Percentiles rank a stretch among this genome's conserved stretches.
phyloP scores from a whole-genome alignment of 768 basidiomycete species.

The Termitomyces sp. region DNA sequence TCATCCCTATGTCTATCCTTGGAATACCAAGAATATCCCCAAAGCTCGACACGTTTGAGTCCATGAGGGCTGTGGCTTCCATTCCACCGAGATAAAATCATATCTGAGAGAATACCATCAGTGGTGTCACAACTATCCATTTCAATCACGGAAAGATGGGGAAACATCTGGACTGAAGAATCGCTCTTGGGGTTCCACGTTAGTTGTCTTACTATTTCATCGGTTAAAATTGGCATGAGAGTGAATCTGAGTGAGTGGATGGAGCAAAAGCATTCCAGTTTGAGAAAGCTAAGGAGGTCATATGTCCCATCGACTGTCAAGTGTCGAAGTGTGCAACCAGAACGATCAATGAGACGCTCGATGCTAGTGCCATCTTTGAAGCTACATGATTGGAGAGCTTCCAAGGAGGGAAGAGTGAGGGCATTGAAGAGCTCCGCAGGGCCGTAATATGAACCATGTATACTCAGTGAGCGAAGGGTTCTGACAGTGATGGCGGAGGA shows the following conservation, averaged over 20 bases:
- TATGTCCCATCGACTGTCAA: background rate
- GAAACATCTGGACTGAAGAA: background rate
- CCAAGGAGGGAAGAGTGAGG: background rate
- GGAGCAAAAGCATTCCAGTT: background rate
- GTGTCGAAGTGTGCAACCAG: background rate
- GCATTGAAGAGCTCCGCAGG: background rate
- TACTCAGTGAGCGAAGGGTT: background rate
- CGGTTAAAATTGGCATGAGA: background rate
- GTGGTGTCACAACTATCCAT: background rate
- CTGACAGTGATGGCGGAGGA: background rate
- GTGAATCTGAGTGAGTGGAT: background rate
- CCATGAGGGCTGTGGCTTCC: background rate
- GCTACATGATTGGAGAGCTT: background rate
- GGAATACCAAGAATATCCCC: no score
- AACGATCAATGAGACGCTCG: background rate
- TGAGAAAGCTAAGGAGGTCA: background rate
- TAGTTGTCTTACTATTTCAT: background rate
- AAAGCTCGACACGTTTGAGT: background rate
- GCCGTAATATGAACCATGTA: background rate
- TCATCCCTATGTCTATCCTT: background rate
- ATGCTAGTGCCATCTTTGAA: background rate
- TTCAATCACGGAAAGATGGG: background rate
- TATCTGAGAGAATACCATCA: background rate
- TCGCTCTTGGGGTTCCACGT: background rate
- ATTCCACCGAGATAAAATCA: background rate